phyloP scores from a whole-genome alignment of 208 protist species.

The Acanthamoeba sp. region DNA sequence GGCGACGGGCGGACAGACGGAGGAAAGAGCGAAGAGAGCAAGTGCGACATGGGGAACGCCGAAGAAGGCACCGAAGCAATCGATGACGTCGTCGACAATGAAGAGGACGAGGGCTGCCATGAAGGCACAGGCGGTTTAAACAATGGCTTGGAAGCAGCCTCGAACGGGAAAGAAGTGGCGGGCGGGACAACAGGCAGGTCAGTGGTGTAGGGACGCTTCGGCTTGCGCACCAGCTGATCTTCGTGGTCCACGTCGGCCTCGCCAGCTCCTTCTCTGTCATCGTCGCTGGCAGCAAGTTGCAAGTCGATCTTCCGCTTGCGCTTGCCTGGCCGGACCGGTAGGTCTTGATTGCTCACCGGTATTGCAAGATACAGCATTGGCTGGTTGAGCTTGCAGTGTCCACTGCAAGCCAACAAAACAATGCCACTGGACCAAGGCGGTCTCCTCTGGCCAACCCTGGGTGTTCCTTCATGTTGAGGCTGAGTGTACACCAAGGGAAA shows the following conservation, averaged over 20 bases:
- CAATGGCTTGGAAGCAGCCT: not conserved
- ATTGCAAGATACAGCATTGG: too few species aligned
- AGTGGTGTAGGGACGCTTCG: not conserved
- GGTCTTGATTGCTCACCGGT: too few species aligned
- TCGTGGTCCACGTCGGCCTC: not conserved
- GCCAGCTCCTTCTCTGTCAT: not conserved
- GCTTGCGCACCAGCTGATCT: not conserved
- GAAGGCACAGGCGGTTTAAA: not conserved
- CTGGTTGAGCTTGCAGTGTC: too few species aligned
- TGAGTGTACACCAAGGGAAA: too few species aligned
- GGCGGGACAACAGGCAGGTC: not conserved
- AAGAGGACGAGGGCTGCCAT: not conserved
- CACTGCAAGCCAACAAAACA: too few species aligned
- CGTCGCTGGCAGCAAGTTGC: not conserved
- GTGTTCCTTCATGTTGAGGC: too few species aligned
- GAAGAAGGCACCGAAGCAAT: not conserved
- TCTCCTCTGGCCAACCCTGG: too few species aligned
- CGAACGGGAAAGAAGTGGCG: not conserved
- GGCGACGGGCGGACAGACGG: not conserved
- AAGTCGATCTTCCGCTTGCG: not conserved
- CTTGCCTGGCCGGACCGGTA: not conserved
- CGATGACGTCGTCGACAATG: not conserved
- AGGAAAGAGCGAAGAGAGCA: not conserved
- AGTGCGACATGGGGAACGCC: not conserved
- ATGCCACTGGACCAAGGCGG: too few species aligned